Percentiles rank a stretch among this genome's conserved stretches.
Evolutionary conservation across 805 yeast genomes (phyloP).

Genomic region (Saccharomycodes ludwigii): DNA sequence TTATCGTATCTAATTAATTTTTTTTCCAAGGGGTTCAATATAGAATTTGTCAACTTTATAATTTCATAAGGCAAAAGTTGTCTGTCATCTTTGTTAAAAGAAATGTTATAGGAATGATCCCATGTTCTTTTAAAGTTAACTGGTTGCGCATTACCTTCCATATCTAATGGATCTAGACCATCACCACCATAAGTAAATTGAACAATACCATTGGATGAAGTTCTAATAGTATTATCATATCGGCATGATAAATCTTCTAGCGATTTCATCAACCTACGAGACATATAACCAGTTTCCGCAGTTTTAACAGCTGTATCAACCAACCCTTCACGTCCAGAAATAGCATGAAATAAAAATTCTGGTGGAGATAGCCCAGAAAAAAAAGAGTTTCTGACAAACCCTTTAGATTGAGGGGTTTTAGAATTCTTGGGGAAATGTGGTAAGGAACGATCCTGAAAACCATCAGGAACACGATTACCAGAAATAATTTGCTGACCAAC

Average conservation of each 20-base stretch:
- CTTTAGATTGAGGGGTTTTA: slow-evolving; percentile 94
- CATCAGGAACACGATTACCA: slow-evolving; percentile 98
- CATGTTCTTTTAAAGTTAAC: slow-evolving; percentile 90
- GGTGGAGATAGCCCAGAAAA: slow-evolving; percentile 92
- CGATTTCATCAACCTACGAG: slow-evolving; percentile 95
- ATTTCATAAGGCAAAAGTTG: slow-evolving; percentile 66
- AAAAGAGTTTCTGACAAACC: slow-evolving; percentile 93
- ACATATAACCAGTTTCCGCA: slow-evolving; percentile 98
- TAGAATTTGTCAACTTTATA: slow-evolving; percentile 36
- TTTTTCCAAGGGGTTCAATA: slow-evolving; percentile 50
- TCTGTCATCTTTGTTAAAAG: slow-evolving; percentile 41
- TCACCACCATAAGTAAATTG: slow-evolving; percentile 98
- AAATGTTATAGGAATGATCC: slow-evolving; percentile 78
- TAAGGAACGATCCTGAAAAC: slow-evolving; percentile 96
- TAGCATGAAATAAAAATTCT: slow-evolving; percentile 95
- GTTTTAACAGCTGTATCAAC: slow-evolving; percentile 99
- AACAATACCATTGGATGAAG: slow-evolving; percentile 90
- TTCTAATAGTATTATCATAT: slow-evolving; percentile 90
- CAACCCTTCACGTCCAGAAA: slow-evolving; percentile 98
- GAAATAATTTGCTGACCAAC: slow-evolving; percentile 98
- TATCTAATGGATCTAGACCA: slow-evolving; percentile 93
- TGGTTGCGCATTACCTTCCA: slow-evolving; percentile 98
- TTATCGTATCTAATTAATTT: slow-evolving; percentile 59
- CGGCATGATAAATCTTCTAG: slow-evolving; percentile 89
- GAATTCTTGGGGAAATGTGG: slow-evolving; percentile 96